Conservation (phyloP, 2,329 filamentous ascomycete genomes). For the Talaromyces sp. region DNA sequence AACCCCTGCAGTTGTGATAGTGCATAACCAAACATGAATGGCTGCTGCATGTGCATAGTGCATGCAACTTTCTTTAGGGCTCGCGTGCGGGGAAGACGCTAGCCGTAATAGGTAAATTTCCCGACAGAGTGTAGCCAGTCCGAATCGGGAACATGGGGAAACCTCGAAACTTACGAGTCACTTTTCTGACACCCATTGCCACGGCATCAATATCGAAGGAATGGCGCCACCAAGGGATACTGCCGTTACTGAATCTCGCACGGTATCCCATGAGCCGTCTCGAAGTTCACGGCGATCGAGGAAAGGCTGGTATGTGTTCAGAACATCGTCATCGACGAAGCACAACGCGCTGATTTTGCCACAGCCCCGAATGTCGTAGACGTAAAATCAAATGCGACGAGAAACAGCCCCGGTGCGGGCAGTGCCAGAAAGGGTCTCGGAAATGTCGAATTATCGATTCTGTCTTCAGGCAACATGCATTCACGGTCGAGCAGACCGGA, state of each 20-base stretch:
- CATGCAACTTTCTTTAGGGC: too few species aligned
- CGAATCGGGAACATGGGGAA: too few species aligned
- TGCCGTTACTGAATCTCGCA: neutral
- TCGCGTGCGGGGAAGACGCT: too few species aligned
- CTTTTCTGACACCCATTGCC: neutral
- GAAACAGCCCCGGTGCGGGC: neutral
- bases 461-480: conserved; percentile 8
- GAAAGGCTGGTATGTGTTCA: neutral
- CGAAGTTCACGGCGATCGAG: neutral
- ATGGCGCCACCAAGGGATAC: neutral
- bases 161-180: too few species aligned
- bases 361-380: neutral
- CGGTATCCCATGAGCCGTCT: neutral
- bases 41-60: too few species aligned
- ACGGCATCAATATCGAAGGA: neutral
- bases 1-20: too few species aligned
- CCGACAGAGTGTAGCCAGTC: too few species aligned
- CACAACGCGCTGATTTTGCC: neutral
- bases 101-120: too few species aligned
- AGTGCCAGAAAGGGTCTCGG: neutral
- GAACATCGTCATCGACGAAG: neutral
- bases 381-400: neutral
- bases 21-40: too few species aligned
- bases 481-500: neutral
- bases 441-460: conserved; percentile 13